phyloP scores from a whole-genome alignment of 192 early-diverging fungal species.

The Coemansia sp. region DNA sequence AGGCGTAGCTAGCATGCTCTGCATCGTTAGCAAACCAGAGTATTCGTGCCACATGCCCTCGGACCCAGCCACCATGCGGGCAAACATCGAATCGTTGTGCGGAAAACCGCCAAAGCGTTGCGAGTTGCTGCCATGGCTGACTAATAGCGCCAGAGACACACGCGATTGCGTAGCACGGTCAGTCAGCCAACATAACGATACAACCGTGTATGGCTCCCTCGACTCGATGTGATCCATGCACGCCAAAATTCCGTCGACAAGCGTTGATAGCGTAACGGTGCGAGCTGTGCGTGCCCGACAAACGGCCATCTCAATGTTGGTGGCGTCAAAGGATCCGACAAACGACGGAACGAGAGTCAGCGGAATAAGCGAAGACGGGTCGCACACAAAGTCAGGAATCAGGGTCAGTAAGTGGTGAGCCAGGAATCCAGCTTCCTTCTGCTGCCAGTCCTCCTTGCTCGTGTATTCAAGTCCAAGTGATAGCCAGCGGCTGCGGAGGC shows the following conservation, averaged over 20 bases:
- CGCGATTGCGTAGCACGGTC: conserved; percentile 29
- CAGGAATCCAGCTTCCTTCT: conserved; percentile 27
- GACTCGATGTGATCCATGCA: conserved; percentile 22
- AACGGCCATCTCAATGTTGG: conserved; percentile 34
- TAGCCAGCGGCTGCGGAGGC: conserved; percentile 33
- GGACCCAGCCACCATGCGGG: conserved; percentile 20
- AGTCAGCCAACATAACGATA: conserved; percentile 36
- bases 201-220: conserved; percentile 31
- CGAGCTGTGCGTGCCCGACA: conserved; percentile 13
- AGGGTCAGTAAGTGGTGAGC: conserved; percentile 34
- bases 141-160: conserved; percentile 32
- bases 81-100: conserved; percentile 45
- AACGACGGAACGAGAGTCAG: conserved; percentile 29
- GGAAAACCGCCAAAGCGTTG: conserved; percentile 42
- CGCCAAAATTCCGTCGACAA: conserved; percentile 19
- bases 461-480: conserved; percentile 40
- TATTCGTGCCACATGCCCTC: conserved; percentile 45
- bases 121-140: conserved; percentile 38
- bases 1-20: conserved; percentile 5
- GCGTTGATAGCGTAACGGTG: conserved; percentile 9
- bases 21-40: conserved; percentile 1
- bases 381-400: conserved; percentile 10
- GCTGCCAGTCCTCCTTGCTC: conserved; percentile 40
- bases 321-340: conserved; percentile 27
- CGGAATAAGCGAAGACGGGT: conserved; percentile 4